These are phyloP conservation scores for Basidioascus undulatus DNA, from an alignment of 768 basidiomycete genomes.

Conservation along the genomic window DNA sequence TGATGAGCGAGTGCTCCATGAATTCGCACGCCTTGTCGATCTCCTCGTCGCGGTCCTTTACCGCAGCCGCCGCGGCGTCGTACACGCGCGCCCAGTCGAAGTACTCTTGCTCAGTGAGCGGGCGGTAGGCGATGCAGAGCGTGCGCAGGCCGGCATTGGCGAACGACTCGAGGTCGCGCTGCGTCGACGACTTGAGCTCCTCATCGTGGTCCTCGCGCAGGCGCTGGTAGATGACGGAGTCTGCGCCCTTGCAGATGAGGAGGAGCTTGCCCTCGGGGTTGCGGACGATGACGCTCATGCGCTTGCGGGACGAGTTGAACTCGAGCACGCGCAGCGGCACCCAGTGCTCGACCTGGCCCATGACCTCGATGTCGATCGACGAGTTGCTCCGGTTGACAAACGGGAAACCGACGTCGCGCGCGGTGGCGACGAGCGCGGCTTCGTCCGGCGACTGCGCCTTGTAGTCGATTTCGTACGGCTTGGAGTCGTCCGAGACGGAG, in stretches of 20 bases:
- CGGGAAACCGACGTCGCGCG: constrained; percentile 78
- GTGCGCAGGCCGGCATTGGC: constrained; percentile 83
- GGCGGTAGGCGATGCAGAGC: constrained; percentile 62
- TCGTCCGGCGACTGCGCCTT: constrained; percentile 95
- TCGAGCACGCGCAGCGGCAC: constrained; percentile 58
- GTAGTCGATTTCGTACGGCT: constrained; percentile 48
- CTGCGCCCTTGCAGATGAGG: constrained; percentile 90
- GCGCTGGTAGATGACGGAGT: constrained; percentile 76
- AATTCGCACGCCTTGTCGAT: constrained; percentile 65
- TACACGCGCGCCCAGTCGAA: constrained; percentile 50
- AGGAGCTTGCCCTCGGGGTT: constrained; percentile 58
- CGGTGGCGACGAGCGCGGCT: constrained; percentile 74
- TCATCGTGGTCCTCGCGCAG: constrained; percentile 52
- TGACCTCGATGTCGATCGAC: constrained; percentile 62
- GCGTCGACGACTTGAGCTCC: constrained; percentile 47
- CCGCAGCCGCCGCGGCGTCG: constrained; percentile 54
- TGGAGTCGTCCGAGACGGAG: constrained; percentile 39
- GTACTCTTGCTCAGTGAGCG: constrained; percentile 63
- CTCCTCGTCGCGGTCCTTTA: constrained; percentile 66
- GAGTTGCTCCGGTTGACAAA: constrained; percentile 57
- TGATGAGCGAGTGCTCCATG: constrained; percentile 57
- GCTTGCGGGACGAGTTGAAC: constrained; percentile 80
- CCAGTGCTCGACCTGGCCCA: constrained; percentile 69
- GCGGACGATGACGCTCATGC: constrained; percentile 82
- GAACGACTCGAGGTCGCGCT: constrained; percentile 71